These are phyloP conservation scores for Aspergillus leporis DNA, from an alignment of 495 filamentous ascomycete genomes.

Conservation along the genomic window DNA sequence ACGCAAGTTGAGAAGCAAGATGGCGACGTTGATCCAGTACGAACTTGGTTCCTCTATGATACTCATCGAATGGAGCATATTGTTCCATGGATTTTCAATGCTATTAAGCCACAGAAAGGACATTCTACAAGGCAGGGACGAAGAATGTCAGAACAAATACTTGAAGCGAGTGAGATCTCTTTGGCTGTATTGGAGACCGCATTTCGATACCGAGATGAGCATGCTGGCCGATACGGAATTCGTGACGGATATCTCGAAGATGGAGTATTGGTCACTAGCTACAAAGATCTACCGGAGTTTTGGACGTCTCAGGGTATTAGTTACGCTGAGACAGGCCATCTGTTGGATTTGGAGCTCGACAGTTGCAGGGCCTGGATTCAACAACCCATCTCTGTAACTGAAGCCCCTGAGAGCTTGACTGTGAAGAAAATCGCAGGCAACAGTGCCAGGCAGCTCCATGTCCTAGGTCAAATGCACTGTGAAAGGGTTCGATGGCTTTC, in stretches of 20 bases:
- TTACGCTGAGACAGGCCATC: constrained; percentile 51
- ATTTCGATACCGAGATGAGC: constrained; percentile 68
- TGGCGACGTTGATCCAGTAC: constrained; percentile 68
- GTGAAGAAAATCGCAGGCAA: constrained; percentile 51
- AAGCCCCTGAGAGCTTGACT: constrained; percentile 34
- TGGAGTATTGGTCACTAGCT: constrained; percentile 62
- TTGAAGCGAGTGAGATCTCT: constrained; percentile 79
- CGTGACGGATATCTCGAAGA: constrained; percentile 61
- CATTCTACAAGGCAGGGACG: constrained; percentile 31
- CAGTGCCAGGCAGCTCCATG: constrained; percentile 54
- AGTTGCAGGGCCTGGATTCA: constrained; percentile 45
- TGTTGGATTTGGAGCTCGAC: constrained; percentile 47
- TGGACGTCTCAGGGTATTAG: constrained; percentile 67
- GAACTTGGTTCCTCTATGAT: constrained; percentile 81
- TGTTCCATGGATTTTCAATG: constrained; percentile 71
- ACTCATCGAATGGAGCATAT: constrained; percentile 71
- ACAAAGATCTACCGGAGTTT: constrained; percentile 67
- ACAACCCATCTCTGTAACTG: constrained; percentile 28
- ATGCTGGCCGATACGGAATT: constrained; percentile 70
- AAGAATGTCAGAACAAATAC: constrained; percentile 55
- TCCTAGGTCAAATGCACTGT: constrained; percentile 58
- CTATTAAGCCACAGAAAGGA: constrained; percentile 60
- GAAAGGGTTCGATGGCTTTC: constrained; percentile 65
- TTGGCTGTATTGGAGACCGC: constrained; percentile 69
- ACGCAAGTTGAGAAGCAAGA: constrained; percentile 50